Base-by-base conservation (phyloP, 2,329 filamentous ascomycete species). In the Hymenoscyphus scutula region DNA sequence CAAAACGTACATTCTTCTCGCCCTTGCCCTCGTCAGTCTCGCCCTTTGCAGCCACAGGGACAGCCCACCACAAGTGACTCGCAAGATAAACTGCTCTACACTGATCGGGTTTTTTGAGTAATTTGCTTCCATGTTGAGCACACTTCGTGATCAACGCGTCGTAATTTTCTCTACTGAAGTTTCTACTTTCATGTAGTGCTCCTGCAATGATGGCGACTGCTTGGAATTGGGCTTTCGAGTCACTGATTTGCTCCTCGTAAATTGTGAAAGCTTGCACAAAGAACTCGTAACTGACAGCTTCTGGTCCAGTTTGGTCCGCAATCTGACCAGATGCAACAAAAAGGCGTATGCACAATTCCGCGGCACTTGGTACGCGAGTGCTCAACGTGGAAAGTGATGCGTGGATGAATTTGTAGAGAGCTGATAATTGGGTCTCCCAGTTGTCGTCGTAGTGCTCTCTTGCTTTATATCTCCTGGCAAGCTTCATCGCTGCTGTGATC, bases 61-160 rank as follows among this genome's bases (percentile, higher is more conserved):
- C 93, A 0, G 92, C 91, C 95, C 95, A 99, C 95, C 95, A 99
- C 59, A 99, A 78, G 76, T 99, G 95, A 75, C 93, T 97, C 3
- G 95, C 95, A 69, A 99, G 80, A 73, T 98, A 99, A 11, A 99
- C 95, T 0, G 95, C 95, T 27, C 95, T 88, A 75, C 95, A 99
- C 78, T 99, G 95, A 75, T 99, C 95, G 1, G 95, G 96, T 79
- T 99, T 99, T 77, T 97, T 94, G 70, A 99, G 83, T 68, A 99
- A 81, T 76, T 98, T 99, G 79, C 93, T 97, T 19, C 95, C 94
- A 74, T 99, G 96, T 69, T 98, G 84, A 2, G 96, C 94, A 69
- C 92, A 96, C 78, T 99, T 99, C 10, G 95, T 99, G 74, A 99
- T 99, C 37, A 99, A 82, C 0, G 95, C 99, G 76, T 99, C 96